Percentiles rank a stretch among this genome's conserved stretches.
Conservation (phyloP, 2,329 filamentous ascomycete genomes). For the Sordariomycetes sp. region DNA sequence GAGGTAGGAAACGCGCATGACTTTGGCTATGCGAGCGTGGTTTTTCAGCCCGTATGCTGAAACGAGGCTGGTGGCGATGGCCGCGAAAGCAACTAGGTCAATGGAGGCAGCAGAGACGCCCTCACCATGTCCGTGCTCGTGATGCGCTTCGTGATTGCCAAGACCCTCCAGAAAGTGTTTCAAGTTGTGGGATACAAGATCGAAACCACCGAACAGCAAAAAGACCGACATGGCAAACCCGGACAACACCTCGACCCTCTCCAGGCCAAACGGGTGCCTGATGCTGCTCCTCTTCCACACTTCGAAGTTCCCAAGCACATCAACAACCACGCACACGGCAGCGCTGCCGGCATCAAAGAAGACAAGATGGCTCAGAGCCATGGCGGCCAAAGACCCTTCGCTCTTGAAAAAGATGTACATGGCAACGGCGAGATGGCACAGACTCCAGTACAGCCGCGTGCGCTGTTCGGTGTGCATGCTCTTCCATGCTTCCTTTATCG, state of each 20-base stretch:
- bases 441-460: constrained; percentile 75
- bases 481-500: constrained; percentile 74
- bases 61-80: constrained; percentile 73
- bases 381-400: constrained; percentile 80
- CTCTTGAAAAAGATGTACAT: constrained; percentile 79
- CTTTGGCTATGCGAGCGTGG: constrained; percentile 82
- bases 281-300: constrained; percentile 92
- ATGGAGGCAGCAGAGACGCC: constrained; percentile 65
- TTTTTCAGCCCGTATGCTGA: constrained; percentile 84
- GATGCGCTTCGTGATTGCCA: constrained; percentile 59
- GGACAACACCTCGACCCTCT: constrained; percentile 86
- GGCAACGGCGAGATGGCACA: constrained; percentile 78
- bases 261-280: constrained; percentile 86
- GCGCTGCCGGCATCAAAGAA: constrained; percentile 94
- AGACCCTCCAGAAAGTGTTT: constrained; percentile 77
- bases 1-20: constrained; percentile 80
- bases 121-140: constrained; percentile 56
- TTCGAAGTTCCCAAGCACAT: constrained; percentile 93
- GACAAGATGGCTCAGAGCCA: constrained; percentile 83
- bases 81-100: constrained; percentile 71
- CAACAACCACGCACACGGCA: constrained; percentile 81
- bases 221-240: constrained; percentile 96
- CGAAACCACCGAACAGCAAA: constrained; percentile 93
- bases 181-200: constrained; percentile 86
- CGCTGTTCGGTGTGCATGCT: constrained; percentile 88